Conservation (phyloP, 129 eudicot species). For the carrot (Daucus carota) region DNA sequence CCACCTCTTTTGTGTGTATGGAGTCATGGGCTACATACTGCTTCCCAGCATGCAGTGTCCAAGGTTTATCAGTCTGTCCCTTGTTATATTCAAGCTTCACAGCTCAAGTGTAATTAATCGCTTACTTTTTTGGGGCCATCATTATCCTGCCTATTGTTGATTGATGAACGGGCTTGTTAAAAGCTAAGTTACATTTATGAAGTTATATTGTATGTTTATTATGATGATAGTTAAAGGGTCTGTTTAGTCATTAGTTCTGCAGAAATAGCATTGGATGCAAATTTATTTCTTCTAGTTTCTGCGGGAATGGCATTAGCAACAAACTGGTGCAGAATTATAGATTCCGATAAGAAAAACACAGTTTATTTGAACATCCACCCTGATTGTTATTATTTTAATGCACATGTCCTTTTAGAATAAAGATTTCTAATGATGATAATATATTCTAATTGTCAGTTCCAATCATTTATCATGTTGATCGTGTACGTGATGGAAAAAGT, state of each 20-base stretch:
- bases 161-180: background rate
- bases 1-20: background rate
- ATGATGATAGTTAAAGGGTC: background rate
- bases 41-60: background rate
- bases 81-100: too few species aligned
- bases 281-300: background rate
- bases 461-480: conserved; percentile 79
- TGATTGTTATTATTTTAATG: background rate
- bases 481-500: conserved; percentile 92
- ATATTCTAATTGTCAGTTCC: conserved; percentile 54
- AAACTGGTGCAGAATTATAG: background rate
- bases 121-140: too few species aligned
- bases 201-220: background rate
- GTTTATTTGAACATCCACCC: background rate
- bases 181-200: background rate
- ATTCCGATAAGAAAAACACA: background rate
- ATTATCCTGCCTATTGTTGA: too few species aligned
- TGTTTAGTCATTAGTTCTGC: background rate
- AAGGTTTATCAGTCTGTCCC: background rate
- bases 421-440: conserved; percentile 12
- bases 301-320: too few species aligned
- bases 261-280: background rate
- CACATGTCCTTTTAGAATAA: background rate
- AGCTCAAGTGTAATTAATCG: too few species aligned
- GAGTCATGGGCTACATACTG: background rate